Percentiles rank a stretch among this genome's conserved stretches.
These are phyloP conservation scores for Aspergillus indologenus DNA, from an alignment of 495 filamentous ascomycete species.

Conservation along the genomic window DNA sequence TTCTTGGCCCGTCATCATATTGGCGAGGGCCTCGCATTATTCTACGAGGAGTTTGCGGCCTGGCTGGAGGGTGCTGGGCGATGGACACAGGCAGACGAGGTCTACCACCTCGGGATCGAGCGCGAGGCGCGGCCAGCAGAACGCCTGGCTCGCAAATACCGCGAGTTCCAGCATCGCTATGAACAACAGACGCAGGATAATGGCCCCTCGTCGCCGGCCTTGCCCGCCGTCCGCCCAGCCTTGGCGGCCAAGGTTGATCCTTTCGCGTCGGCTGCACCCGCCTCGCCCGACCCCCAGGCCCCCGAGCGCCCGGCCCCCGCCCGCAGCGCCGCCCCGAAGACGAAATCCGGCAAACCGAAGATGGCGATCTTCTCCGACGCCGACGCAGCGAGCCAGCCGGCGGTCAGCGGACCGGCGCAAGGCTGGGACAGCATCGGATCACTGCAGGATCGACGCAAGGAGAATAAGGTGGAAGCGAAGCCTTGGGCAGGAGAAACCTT, in stretches of 20 bases:
- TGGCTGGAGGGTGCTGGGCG: constrained; percentile 84
- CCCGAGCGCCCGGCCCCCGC: constrained; percentile 39
- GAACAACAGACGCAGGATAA: constrained; percentile 57
- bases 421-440: constrained; percentile 94
- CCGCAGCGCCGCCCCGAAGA: constrained; percentile 50
- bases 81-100: constrained; percentile 90
- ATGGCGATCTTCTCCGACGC: constrained; percentile 88
- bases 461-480: constrained; percentile 81
- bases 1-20: constrained; percentile 86
- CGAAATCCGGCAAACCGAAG: constrained; percentile 68
- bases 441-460: constrained; percentile 83
- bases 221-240: constrained; percentile 79
- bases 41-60: constrained; percentile 93
- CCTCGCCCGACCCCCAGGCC: constrained; percentile 64
- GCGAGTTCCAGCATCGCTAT: constrained; percentile 80
- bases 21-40: constrained; percentile 85
- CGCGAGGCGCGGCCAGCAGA: constrained; percentile 80
- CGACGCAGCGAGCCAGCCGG: constrained; percentile 40
- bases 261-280: constrained; percentile 52
- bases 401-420: constrained; percentile 50
- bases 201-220: constrained; percentile 78
- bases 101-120: constrained; percentile 85
- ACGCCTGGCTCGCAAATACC: constrained; percentile 79
- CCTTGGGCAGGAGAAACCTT: constrained; percentile 92
- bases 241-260: constrained; percentile 83